phyloP scores from a whole-genome alignment of 2,329 filamentous ascomycete genomes.

The Geoglossum cookeanum region DNA sequence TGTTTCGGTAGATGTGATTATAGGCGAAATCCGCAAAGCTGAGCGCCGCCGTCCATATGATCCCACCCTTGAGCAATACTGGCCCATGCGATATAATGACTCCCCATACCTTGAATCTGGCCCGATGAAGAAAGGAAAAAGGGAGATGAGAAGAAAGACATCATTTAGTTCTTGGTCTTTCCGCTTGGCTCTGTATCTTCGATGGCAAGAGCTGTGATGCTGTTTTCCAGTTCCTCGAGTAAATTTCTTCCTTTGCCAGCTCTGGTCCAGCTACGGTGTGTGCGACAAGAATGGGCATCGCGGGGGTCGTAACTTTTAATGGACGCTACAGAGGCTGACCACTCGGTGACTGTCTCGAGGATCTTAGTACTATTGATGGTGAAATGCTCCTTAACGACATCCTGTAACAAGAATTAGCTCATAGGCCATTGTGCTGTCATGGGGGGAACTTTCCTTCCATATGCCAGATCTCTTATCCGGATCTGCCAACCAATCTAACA shows the following conservation, averaged over 20 bases:
- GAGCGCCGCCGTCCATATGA: not conserved
- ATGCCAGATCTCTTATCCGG: not conserved
- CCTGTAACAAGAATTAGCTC: not conserved
- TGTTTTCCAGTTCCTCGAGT: not conserved
- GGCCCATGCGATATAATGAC: not conserved
- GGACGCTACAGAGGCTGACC: not conserved
- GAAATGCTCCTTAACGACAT: constrained; percentile 3
- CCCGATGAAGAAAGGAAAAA: not conserved
- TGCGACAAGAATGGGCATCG: not conserved
- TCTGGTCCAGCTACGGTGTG: not conserved
- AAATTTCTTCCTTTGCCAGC: constrained; percentile 1
- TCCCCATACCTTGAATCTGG: not conserved
- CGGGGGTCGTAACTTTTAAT: constrained; percentile 1
- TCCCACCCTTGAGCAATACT: not conserved
- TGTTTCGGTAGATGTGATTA: not conserved
- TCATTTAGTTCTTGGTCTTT: not conserved
- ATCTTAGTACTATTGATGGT: not conserved
- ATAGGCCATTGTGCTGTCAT: too few species aligned
- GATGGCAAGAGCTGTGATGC: not conserved
- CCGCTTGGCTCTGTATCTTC: not conserved
- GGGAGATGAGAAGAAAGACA: not conserved
- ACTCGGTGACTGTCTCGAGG: not conserved
- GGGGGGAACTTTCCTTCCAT: not conserved
- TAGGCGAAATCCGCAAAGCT: not conserved
- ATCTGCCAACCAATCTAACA: constrained; percentile 2